These are phyloP conservation scores for Magnolia sinica DNA, from an alignment of 164 flowering plant genomes.

Conservation along the genomic window DNA sequence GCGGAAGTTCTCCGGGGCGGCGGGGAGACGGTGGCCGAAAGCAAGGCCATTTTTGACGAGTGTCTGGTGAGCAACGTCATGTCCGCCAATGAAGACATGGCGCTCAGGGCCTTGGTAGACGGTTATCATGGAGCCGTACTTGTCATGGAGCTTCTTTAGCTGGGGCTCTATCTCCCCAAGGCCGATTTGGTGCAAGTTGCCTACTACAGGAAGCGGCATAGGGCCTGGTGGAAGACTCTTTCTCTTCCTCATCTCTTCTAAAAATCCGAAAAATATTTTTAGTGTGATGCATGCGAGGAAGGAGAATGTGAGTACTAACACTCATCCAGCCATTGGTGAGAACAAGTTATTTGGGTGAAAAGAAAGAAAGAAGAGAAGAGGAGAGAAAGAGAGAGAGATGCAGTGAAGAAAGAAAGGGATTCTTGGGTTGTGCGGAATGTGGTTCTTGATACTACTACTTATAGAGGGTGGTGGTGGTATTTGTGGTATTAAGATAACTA, in stretches of 20 bases:
- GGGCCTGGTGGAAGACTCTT: background rate
- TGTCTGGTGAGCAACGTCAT: background rate
- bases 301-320: background rate
- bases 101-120: background rate
- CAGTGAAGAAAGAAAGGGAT: too few relatives aligned
- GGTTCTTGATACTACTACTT: too few relatives aligned
- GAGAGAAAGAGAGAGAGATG: too few relatives aligned
- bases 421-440: too few relatives aligned
- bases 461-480: too few relatives aligned
- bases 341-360: too few relatives aligned
- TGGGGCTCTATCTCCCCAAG: background rate
- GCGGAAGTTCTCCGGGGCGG: background rate
- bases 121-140: background rate
- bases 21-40: background rate
- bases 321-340: background rate
- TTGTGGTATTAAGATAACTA: too few relatives aligned
- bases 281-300: background rate
- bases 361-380: too few relatives aligned
- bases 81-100: background rate
- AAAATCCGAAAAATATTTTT: background rate
- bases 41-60: background rate
- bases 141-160: background rate
- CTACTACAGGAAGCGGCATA: background rate
- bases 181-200: background rate
- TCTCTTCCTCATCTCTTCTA: background rate